These are phyloP conservation scores for Nephelium lappaceum DNA, from an alignment of 345 rosid species.

Conservation along the genomic window DNA sequence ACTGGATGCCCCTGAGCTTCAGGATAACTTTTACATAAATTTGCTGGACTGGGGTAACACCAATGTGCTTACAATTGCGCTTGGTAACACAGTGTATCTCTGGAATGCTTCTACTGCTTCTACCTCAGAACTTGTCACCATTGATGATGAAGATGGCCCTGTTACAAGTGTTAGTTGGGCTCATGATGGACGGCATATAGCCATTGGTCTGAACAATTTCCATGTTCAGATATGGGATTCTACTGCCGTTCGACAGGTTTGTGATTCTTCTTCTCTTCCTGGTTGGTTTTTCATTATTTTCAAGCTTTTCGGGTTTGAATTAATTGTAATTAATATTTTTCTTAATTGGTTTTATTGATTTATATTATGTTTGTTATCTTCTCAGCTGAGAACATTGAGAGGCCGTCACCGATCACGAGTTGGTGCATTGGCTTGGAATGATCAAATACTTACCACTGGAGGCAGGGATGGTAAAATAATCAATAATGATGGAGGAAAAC, in stretches of 20 bases:
- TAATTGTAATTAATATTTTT: background rate
- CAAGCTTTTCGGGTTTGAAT: background rate
- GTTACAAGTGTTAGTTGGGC: constrained; percentile 40
- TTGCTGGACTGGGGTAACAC: constrained; percentile 42
- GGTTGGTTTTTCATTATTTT: background rate
- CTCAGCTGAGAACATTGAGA: constrained; percentile 37
- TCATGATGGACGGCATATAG: constrained; percentile 33
- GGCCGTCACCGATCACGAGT: constrained; percentile 43
- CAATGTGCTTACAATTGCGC: constrained; percentile 41
- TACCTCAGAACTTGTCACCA: constrained; percentile 19
- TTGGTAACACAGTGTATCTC: constrained; percentile 27
- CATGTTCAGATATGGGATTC: constrained; percentile 39
- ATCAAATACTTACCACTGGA: constrained; percentile 46
- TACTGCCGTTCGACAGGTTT: constrained; percentile 6
- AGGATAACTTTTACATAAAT: constrained; percentile 42
- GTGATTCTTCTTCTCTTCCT: background rate
- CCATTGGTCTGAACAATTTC: constrained; percentile 42
- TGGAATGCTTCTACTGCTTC: constrained; percentile 39
- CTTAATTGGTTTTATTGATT: background rate
- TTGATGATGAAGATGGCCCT: constrained; percentile 20
- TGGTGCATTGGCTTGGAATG: constrained; percentile 48
- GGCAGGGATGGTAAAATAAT: constrained; percentile 44
- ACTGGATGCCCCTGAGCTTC: constrained; percentile 41
- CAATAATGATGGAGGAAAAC: constrained; percentile 45
- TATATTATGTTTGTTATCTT: background rate